Base-by-base conservation (phyloP, 352 stramenopile genomes). In the Phytophthora fragariaefolia region DNA sequence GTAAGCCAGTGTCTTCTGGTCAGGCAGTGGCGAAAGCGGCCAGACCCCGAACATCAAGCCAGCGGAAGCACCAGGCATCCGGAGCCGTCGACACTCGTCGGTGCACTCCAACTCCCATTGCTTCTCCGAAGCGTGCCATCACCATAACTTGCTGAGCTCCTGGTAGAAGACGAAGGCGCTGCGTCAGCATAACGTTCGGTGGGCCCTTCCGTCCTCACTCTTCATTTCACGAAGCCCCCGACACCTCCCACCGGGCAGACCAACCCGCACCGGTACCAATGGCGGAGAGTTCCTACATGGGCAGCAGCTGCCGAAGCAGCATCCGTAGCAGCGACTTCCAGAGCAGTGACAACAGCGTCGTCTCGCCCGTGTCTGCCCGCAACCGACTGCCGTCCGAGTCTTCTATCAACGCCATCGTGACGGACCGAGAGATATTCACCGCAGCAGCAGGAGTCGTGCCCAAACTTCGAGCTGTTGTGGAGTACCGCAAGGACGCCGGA, bases 401-500 rank as follows among this genome's bases (percentile, higher is more conserved):
- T 17, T 80, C 69, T 5, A 74, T 80, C 58, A 68, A 73, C 50
- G 59, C 67, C 1, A 40, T 76, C 10, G 58, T 83, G 17, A 74
- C 69, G 22, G 69, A 79, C 45, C 69, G 53, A 12, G 72, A 83
- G 32, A 55, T 83, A 3, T 83, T 77, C 49, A 60, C 66, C n/a
- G 66, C 49, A 15, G 72, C 73, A 23, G 54, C 63, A 7, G 67
- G 64, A 27, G 69, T 80, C 46, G 40, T 83, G 3, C 75, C 75
- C 12, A 79, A 79, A 24, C 72, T 83, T n/a, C 72, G 67, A 49
- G 71, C 74, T 18, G 61, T 79, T 12, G 32, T 79, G 4, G 54
- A 76, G 17, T 49, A 73, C 36, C 52, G 62, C 45, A 72, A 65
- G 24, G 51, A 64, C 26, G 28, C 15, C 45, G 26, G 32, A 32